A percentile compares a stretch with the other conserved stretches of the same genome.
phyloP scores from a whole-genome alignment of 768 basidiomycete species.

The Termitomyces heimii region DNA sequence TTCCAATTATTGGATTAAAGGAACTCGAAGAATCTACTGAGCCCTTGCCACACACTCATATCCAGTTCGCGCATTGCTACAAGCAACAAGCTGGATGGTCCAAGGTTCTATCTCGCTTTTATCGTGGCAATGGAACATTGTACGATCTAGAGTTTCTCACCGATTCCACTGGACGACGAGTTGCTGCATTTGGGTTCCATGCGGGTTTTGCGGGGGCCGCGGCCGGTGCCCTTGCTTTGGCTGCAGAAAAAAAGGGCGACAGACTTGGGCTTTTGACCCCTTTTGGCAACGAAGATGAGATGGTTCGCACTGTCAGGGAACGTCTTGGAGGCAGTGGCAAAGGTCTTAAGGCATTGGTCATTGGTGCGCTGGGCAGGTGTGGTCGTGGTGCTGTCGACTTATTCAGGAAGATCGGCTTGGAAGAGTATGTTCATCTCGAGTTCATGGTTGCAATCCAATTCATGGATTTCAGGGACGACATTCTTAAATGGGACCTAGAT shows the following conservation, averaged over 20 bases:
- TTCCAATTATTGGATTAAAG: conserved; percentile 93
- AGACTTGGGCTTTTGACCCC: conserved; percentile 68
- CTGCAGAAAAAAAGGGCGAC: conserved; percentile 55
- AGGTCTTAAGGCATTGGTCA: conserved; percentile 82
- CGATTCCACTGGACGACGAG: conserved; percentile 78
- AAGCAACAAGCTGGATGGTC: conserved; percentile 94
- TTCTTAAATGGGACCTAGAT: conserved; percentile 95
- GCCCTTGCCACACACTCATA: conserved; percentile 89
- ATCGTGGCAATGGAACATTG: conserved; percentile 73
- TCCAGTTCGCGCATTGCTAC: conserved; percentile 98
- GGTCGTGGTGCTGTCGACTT: conserved; percentile 93
- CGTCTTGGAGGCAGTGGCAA: conserved; percentile 63
- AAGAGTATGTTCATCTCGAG: conserved; percentile 60
- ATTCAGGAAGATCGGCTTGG: conserved; percentile 92
- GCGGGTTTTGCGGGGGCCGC: conserved; percentile 99
- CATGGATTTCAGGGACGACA: conserved; percentile 61
- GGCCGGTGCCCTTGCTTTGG: conserved; percentile 78
- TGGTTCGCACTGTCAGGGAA: conserved; percentile 70
- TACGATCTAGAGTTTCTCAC: conserved; percentile 97
- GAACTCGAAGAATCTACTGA: conserved; percentile 83
- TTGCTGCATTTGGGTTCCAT: conserved; percentile 97
- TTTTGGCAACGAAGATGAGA: conserved; percentile 76
- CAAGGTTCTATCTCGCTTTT: conserved; percentile 79
- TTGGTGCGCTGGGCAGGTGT: conserved; percentile 93
- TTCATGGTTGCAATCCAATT: background rate